phyloP scores from a whole-genome alignment of 2,329 filamentous ascomycete genomes.

The Arthrobotrys pseudoclavata region DNA sequence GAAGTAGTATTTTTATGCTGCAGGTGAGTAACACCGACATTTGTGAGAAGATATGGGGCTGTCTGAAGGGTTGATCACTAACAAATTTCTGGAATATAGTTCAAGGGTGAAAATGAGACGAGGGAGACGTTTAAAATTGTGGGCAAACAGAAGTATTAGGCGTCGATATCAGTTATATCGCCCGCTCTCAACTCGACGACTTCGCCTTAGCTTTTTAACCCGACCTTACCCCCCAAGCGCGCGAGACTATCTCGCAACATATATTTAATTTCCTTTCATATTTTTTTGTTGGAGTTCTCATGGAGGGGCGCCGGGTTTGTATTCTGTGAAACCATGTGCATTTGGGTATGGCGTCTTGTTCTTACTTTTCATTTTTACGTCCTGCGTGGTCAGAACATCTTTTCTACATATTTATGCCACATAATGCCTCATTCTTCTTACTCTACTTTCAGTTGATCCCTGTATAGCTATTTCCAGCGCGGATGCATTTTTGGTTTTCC shows the following conservation, averaged over 20 bases:
- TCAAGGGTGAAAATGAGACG: slow-evolving; percentile 71
- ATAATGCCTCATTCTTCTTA: slow-evolving; percentile 25
- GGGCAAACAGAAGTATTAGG: slow-evolving; percentile 70
- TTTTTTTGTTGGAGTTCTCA: slow-evolving; percentile 41
- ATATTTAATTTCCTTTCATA: slow-evolving; percentile 14
- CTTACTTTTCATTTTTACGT: slow-evolving; percentile 8
- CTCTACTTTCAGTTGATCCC: not conserved
- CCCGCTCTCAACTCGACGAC: not conserved
- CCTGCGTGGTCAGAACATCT: slow-evolving; percentile 18
- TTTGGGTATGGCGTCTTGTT: slow-evolving; percentile 57
- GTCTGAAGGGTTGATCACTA: slow-evolving; percentile 6
- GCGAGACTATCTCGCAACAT: slow-evolving; percentile 2
- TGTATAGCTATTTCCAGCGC: slow-evolving; percentile 34
- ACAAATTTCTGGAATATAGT: slow-evolving; percentile 63
- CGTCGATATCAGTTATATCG: not conserved
- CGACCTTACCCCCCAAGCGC: not conserved
- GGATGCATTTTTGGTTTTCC: slow-evolving; percentile 20
- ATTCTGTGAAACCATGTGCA: slow-evolving; percentile 42
- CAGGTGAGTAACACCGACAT: slow-evolving; percentile 66
- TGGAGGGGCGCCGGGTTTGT: slow-evolving; percentile 28
- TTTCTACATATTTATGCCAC: slow-evolving; percentile 20
- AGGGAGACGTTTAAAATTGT: slow-evolving; percentile 72
- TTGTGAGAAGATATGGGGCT: not conserved
- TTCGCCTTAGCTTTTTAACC: not conserved
- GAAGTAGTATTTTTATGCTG: slow-evolving; percentile 75